These are phyloP conservation scores for Aureobasidium sp. DNA, from an alignment of 2,329 filamentous ascomycete species.

Conservation along the genomic window DNA sequence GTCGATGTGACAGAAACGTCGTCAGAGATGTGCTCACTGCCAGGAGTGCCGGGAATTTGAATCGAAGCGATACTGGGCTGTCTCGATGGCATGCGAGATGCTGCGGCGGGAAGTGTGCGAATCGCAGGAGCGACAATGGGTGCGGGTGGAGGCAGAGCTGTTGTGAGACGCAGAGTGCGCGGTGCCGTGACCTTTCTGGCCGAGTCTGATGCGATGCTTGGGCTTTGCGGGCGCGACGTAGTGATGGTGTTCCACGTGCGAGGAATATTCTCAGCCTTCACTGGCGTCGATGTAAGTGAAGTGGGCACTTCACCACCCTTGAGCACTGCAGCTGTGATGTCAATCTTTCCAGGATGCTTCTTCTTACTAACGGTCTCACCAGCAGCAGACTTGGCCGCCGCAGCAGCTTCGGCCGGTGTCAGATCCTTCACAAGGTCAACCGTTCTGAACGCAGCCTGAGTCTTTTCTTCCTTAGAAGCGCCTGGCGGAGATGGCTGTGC, in stretches of 20 bases:
- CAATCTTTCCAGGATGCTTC: slow-evolving; percentile 36
- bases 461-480: slow-evolving; percentile 4
- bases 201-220: slow-evolving; percentile 36
- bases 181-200: slow-evolving; percentile 41
- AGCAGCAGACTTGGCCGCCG: neutral
- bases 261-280: slow-evolving; percentile 20
- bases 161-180: slow-evolving; percentile 59
- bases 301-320: slow-evolving; percentile 16
- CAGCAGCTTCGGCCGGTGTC: slow-evolving; percentile 1
- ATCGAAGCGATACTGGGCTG: slow-evolving; percentile 48
- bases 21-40: slow-evolving; percentile 67
- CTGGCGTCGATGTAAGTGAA: slow-evolving; percentile 12
- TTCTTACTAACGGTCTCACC: slow-evolving; percentile 22
- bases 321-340: slow-evolving; percentile 33
- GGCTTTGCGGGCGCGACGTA: slow-evolving; percentile 44
- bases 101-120: slow-evolving; percentile 21
- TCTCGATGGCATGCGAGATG: slow-evolving; percentile 36
- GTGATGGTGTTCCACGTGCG: slow-evolving; percentile 17
- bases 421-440: slow-evolving; percentile 3
- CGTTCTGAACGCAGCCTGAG: neutral
- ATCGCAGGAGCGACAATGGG: slow-evolving; percentile 29
- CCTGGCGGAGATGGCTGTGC: slow-evolving; percentile 12
- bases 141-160: slow-evolving; percentile 43
- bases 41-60: slow-evolving; percentile 62
- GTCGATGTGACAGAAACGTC: slow-evolving; percentile 65